Percentiles rank a stretch among this genome's conserved stretches.
These are phyloP conservation scores for Kodamaea alishanica DNA, from an alignment of 1,139 yeast genomes.

Conservation along the genomic window DNA sequence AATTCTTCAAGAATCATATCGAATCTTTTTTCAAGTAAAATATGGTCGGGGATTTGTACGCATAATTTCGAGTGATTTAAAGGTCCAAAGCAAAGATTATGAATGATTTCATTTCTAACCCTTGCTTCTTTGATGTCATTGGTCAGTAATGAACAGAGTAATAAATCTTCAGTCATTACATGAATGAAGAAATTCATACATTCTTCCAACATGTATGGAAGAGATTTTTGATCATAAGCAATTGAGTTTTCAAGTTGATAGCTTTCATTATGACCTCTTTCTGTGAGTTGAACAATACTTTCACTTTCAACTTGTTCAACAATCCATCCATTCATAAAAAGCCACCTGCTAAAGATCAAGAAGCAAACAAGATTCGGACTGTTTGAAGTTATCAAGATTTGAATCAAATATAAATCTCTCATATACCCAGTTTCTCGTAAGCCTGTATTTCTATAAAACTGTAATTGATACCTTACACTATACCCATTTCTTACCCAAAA, in stretches of 20 bases:
- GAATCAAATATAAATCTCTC: constrained; percentile 72
- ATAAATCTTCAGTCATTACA: constrained; percentile 64
- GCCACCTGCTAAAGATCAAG: constrained; percentile 70
- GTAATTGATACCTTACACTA: constrained; percentile 73
- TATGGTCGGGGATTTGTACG: constrained; percentile 69
- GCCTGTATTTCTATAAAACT: constrained; percentile 76
- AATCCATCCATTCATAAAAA: constrained; percentile 52
- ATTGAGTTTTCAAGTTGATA: constrained; percentile 13
- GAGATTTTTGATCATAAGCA: constrained; percentile 43
- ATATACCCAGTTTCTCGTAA: constrained; percentile 78
- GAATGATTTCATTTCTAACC: constrained; percentile 69
- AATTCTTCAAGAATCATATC: constrained; percentile 62
- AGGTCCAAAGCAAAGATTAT: constrained; percentile 71
- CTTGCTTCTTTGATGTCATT: constrained; percentile 51
- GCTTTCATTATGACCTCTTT: background rate
- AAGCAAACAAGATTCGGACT: constrained; percentile 57
- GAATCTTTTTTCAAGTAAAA: constrained; percentile 68
- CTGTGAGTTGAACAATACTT: constrained; percentile 1
- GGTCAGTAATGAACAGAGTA: constrained; percentile 49
- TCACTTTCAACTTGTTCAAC: constrained; percentile 8
- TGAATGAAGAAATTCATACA: constrained; percentile 68
- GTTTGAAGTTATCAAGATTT: constrained; percentile 57
- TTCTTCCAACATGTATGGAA: constrained; percentile 72
- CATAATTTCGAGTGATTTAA: constrained; percentile 69
- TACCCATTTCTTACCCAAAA: constrained; percentile 61